Percentiles rank a stretch among this genome's conserved stretches.
Evolutionary conservation across 257 asterid genomes (phyloP).

Genomic region (Solanum raphanifolium): DNA sequence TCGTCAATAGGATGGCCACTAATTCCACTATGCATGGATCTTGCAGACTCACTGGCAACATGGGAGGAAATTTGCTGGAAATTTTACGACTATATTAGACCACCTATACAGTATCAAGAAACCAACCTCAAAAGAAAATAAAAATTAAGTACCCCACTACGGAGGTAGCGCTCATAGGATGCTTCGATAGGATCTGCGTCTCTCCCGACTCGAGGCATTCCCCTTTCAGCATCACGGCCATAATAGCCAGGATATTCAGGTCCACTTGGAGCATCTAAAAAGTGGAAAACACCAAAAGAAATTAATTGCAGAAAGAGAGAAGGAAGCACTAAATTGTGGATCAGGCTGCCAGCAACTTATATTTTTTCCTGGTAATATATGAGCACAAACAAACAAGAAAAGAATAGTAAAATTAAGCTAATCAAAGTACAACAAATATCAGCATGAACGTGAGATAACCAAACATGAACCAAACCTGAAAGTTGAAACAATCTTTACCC

Average conservation of each 20-base stretch:
- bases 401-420: background rate
- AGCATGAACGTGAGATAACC: background rate
- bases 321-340: background rate
- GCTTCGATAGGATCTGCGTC: slow-evolving; percentile 68
- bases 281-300: background rate
- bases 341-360: background rate
- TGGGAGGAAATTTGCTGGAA: slow-evolving; percentile 46
- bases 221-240: slow-evolving; percentile 47
- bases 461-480: background rate
- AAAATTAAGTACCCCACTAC: slow-evolving; percentile 34
- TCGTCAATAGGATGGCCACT: slow-evolving; percentile 39
- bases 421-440: background rate
- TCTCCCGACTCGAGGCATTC: slow-evolving; percentile 37
- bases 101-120: background rate
- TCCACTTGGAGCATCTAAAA: slow-evolving; percentile 52
- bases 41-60: slow-evolving; percentile 36
- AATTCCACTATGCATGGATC: slow-evolving; percentile 41
- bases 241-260: slow-evolving; percentile 39
- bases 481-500: background rate
- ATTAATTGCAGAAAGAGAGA: background rate
- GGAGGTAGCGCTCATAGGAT: slow-evolving; percentile 74
- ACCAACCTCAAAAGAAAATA: background rate
- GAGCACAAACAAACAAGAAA: background rate
- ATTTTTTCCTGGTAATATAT: background rate
- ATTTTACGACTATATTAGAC: background rate